A percentile compares a stretch with the other conserved stretches of the same genome.
These are phyloP conservation scores for Calonectria honghensis DNA, from an alignment of 2,329 filamentous ascomycete species.

Conservation along the genomic window DNA sequence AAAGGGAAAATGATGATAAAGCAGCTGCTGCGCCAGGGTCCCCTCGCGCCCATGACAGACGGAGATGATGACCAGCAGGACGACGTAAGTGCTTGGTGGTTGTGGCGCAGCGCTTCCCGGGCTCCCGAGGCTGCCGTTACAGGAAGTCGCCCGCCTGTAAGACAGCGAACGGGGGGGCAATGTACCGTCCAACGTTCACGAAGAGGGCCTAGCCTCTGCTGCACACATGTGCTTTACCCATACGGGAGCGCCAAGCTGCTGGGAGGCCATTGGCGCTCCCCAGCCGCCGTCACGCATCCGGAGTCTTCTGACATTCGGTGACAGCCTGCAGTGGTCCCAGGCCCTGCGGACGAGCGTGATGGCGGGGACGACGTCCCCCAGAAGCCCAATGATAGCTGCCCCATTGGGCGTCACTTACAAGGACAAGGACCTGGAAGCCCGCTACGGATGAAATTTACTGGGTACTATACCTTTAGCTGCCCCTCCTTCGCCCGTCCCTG, in stretches of 20 bases:
- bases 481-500: conserved; percentile 16
- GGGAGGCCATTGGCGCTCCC: neutral
- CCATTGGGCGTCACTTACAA: conserved; percentile 31
- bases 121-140: conserved; percentile 29
- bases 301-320: conserved; percentile 21
- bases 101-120: conserved; percentile 41
- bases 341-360: conserved; percentile 21
- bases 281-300: conserved; percentile 10
- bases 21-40: conserved; percentile 16
- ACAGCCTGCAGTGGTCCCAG: neutral
- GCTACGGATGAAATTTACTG: conserved; percentile 15
- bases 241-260: conserved; percentile 9
- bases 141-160: conserved; percentile 22
- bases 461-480: neutral
- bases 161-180: neutral
- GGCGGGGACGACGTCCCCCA: conserved; percentile 15
- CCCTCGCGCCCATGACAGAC: conserved; percentile 25
- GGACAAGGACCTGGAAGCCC: conserved; percentile 14
- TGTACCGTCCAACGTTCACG: neutral
- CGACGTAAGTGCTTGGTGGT: conserved; percentile 37
- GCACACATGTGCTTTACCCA: neutral
- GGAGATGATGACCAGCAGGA: conserved; percentile 33
- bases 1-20: conserved; percentile 27
- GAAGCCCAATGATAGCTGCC: conserved; percentile 28
- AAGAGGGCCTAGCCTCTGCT: neutral